Base-by-base conservation (phyloP, 306 rosid species). In the Benincasa hispida region DNA sequence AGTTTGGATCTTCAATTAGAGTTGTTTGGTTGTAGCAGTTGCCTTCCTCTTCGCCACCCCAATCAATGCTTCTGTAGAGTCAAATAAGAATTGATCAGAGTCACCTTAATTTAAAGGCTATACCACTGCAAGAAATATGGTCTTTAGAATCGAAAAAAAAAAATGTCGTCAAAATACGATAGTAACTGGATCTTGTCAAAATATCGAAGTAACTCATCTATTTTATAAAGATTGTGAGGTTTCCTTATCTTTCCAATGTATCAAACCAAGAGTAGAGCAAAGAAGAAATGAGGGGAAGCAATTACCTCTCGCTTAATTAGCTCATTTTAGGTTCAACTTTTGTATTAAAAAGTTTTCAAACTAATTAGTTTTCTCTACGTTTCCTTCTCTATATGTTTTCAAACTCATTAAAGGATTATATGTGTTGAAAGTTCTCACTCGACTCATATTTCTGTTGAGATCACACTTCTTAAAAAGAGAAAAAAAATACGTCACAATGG, bases 1-100 rank as follows among this genome's bases (percentile, higher is more conserved):
- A 89, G 41, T 74, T 79, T 0, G 83, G 82, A 85, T 92, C 95
- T 28, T 87, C 88, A 1, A 95, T 92, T 67, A 86, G 2, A 6
- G 75, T 95, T 32, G 96, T 95, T 84, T 95, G 75, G n/a, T 92
- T 95, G 87, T 90, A 95, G 79, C 99, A 95, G 61, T 85, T 95
- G 2, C 89, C 85, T 0, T 85, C 93, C 1, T 75, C 19, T 77
- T 86, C 89, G 12, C 86, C 98, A 66, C 92, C 96, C 99, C 99
- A 95, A 0, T 95, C 98, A 50, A 85, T 77, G 75, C 97, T 87
- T 86, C 99, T 95, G 88, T 15, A 21, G n/a, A 69, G 14, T 0
- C 37, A 69, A 68, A 42, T 68, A 48, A 13, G 12, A 13, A 39
- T 66, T 65, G 1, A 45, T 45, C 5, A 45, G 51, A 45, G 22